Percentiles rank a stretch among this genome's conserved stretches.
These are phyloP conservation scores for Botryobasidium botryosum DNA, from an alignment of 768 basidiomycete genomes.

Conservation along the genomic window DNA sequence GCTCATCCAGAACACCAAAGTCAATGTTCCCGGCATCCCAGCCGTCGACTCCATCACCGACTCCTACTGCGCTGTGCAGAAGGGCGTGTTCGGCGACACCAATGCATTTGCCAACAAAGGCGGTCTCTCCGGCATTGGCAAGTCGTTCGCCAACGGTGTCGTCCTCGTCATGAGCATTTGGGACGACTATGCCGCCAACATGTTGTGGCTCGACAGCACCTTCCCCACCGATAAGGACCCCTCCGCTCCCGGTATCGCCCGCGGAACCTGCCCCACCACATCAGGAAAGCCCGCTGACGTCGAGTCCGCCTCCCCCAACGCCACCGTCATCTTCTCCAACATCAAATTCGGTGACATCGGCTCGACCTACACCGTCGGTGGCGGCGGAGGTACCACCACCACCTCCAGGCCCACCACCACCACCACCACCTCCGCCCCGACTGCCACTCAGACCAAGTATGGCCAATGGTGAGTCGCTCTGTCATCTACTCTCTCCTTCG, in stretches of 20 bases:
- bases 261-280: conserved; percentile 10
- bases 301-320: conserved; percentile 2
- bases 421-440: conserved; percentile 5
- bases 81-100: conserved; percentile 29
- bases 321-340: conserved; percentile 9
- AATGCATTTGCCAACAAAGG: conserved; percentile 27
- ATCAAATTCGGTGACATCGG: conserved; percentile 11
- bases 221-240: conserved; percentile 5
- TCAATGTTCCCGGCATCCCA: conserved; percentile 28
- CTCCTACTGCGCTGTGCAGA: conserved; percentile 19
- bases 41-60: conserved; percentile 13
- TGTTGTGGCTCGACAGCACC: conserved; percentile 31
- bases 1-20: conserved; percentile 34
- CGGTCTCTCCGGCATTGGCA: conserved; percentile 24
- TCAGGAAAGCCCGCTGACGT: conserved; percentile 8
- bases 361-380: conserved; percentile 3
- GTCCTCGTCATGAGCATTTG: conserved; percentile 34
- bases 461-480: conserved; percentile 8
- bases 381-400: conserved; percentile 1
- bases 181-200: conserved; percentile 38
- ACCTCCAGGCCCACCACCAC: background rate
- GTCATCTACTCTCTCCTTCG: background rate
- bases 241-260: conserved; percentile 6
- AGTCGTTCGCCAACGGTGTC: conserved; percentile 26
- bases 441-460: conserved; percentile 6